Evolutionary conservation across 306 rosid genomes (phyloP).

Genomic region (Gastrolobium villosum): DNA sequence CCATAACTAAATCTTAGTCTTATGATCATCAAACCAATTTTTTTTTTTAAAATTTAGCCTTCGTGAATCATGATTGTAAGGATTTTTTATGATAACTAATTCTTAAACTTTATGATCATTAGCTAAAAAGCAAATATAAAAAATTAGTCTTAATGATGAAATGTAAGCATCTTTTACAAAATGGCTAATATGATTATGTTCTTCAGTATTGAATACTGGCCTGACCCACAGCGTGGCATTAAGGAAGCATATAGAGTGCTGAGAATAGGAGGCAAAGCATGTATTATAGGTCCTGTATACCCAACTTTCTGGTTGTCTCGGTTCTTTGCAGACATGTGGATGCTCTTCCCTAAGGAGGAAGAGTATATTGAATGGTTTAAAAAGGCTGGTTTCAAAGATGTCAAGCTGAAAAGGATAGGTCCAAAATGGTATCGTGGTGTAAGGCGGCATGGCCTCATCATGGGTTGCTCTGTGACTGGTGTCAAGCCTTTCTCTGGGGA

Average conservation of each 20-base stretch:
- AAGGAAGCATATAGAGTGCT: constrained; percentile 87
- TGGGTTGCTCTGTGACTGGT: constrained; percentile 92
- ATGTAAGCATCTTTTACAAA: constrained; percentile 18
- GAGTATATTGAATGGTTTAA: constrained; percentile 86
- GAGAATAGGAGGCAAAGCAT: constrained; percentile 86
- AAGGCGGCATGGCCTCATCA: constrained; percentile 83
- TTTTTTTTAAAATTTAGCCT: not conserved
- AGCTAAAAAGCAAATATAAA: not conserved
- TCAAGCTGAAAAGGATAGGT: constrained; percentile 88
- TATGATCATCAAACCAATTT: not conserved
- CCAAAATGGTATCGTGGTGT: constrained; percentile 95
- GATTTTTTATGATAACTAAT: not conserved
- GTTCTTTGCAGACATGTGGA: constrained; percentile 90
- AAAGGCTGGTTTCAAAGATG: constrained; percentile 82
- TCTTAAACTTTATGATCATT: constrained; percentile 19
- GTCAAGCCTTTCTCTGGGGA: constrained; percentile 84
- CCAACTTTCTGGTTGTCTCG: constrained; percentile 87
- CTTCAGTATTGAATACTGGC: constrained; percentile 88
- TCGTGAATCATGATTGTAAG: not conserved
- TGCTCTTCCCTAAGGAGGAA: constrained; percentile 90
- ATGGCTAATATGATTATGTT: constrained; percentile 19
- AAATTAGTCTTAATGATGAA: constrained; percentile 2
- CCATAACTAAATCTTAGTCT: constrained; percentile 1
- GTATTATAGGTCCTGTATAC: constrained; percentile 87
- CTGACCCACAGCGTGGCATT: constrained; percentile 92